Evolutionary conservation across 1,139 yeast species (phyloP).

Genomic region (Blastobotrys malaysiensis): DNA sequence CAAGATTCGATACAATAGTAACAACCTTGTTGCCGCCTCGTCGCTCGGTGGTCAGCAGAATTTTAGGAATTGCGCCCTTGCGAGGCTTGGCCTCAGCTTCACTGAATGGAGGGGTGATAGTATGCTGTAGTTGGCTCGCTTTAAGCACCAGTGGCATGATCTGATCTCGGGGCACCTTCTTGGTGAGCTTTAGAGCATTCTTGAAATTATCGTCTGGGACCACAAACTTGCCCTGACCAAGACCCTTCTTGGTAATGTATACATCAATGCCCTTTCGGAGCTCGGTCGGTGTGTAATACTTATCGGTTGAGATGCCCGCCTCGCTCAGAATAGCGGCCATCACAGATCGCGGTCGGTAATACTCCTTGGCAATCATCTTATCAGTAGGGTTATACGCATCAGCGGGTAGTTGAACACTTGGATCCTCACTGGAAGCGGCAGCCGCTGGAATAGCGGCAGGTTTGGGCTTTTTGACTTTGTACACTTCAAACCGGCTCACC

Average conservation of each 20-base stretch:
- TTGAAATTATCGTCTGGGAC: constrained; percentile 47
- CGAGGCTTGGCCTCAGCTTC: constrained; percentile 26
- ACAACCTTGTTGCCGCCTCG: constrained; percentile 79
- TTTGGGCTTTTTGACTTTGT: constrained; percentile 39
- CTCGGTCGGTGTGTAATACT: constrained; percentile 49
- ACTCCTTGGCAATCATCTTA: constrained; percentile 22
- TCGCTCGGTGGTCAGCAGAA: constrained; percentile 64
- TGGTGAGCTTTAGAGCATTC: constrained; percentile 25
- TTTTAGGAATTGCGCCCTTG: constrained; percentile 65
- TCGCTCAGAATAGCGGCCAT: constrained; percentile 19
- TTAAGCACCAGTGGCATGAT: constrained; percentile 45
- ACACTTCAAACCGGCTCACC: constrained; percentile 59
- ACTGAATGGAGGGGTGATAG: constrained; percentile 45
- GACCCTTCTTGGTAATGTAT: constrained; percentile 50
- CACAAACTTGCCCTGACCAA: constrained; percentile 50
- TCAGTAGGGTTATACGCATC: constrained; percentile 2
- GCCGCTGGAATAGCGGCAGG: constrained; percentile 11
- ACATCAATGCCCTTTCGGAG: constrained; percentile 47
- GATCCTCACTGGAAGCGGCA: constrained; percentile 2
- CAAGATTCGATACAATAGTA: constrained; percentile 67
- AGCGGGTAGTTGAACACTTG: constrained; percentile 4
- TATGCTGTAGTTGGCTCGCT: constrained; percentile 54
- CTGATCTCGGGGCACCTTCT: constrained; percentile 42
- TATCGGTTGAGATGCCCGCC: constrained; percentile 35
- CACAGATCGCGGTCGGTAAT: constrained; percentile 23